Base-by-base conservation (phyloP, 768 basidiomycete genomes). In the Mycena galericulata region DNA sequence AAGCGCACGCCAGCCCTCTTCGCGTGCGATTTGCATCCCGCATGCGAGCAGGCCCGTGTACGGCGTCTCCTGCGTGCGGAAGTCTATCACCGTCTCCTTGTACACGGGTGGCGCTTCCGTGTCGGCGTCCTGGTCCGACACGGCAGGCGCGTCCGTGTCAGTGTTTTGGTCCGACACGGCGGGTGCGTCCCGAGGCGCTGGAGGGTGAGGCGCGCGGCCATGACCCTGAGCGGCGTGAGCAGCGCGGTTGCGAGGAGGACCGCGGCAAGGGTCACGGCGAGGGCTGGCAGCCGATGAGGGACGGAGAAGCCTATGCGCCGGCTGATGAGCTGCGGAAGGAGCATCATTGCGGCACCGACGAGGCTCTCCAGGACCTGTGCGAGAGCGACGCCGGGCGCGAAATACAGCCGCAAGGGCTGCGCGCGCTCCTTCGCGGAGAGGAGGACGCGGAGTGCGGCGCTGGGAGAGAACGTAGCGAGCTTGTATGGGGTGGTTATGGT, bases 401-500 rank as follows among this genome's bases (percentile, higher is more conserved):
- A 53, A 51, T 70, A 70, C 26, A 70, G 69, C 27, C 63, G 69
- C 14, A 65, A 45, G 20, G 69, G 69, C 24, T 61, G 41, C 3
- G 57, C 54, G 57, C 69, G 63, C 47, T 70, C 69, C 15, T 58
- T 41, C 1, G 63, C 59, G 40, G 69, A 62, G 45, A 70, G 69
- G 30, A 70, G 58, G 29, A 38, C 38, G 38, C 47, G 69, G 14
- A 70, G 54, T 3, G 59, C 69, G 17, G 38, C 29, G 20, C 15
- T 17, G 1, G 69, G 40, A 15, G 27, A 47, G 53, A 70, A 70
- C 59, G 53, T 45, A 18, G n/a, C 29, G 43, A 70, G 64, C 32
- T 58, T 65, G 53, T 65, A 53, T 3, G 64, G 64, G 11, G 63
- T 70, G 20, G 68, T 69, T 20, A 70, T 70, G 8, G 61, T 59